Evolutionary conservation across 2,329 filamentous ascomycete genomes (phyloP).

Genomic region (Fusarium sororula): DNA sequence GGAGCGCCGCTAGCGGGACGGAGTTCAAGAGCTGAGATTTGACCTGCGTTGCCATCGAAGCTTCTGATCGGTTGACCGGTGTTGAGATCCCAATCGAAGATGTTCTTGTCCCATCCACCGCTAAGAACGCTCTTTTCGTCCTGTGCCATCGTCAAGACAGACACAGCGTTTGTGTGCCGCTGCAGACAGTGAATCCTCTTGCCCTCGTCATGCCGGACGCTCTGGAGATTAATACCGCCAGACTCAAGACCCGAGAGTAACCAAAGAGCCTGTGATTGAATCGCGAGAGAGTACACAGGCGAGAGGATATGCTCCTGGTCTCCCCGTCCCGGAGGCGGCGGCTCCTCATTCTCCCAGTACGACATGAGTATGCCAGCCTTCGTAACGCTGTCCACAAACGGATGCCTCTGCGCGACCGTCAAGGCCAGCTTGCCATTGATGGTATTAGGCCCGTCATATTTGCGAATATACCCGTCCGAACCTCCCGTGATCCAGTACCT

Average conservation of each 20-base stretch:
- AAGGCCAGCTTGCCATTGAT: constrained; percentile 94
- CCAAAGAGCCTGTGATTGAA: constrained; percentile 91
- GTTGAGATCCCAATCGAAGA: constrained; percentile 95
- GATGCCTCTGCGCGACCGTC: constrained; percentile 94
- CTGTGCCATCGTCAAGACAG: constrained; percentile 80
- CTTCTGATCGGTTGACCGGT: constrained; percentile 79
- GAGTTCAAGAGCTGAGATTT: constrained; percentile 89
- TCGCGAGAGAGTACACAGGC: constrained; percentile 92
- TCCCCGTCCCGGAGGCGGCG: constrained; percentile 53
- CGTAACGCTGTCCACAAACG: constrained; percentile 95
- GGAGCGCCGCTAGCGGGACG: constrained; percentile 79
- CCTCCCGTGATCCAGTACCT: constrained; percentile 95
- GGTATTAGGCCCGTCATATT: constrained; percentile 94
- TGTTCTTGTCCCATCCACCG: constrained; percentile 95
- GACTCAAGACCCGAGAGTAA: constrained; percentile 89
- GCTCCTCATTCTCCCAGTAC: constrained; percentile 98
- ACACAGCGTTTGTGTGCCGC: constrained; percentile 90
- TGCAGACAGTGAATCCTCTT: constrained; percentile 84
- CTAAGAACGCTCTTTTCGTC: constrained; percentile 90
- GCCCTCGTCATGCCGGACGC: constrained; percentile 92
- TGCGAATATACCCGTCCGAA: constrained; percentile 93
- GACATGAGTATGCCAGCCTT: constrained; percentile 95
- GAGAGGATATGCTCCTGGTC: constrained; percentile 74
- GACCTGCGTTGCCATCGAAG: constrained; percentile 80
- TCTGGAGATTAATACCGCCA: constrained; percentile 91